Conservation (phyloP, 371 early-diverging fungal species). For the Sporodiniella umbellata region DNA sequence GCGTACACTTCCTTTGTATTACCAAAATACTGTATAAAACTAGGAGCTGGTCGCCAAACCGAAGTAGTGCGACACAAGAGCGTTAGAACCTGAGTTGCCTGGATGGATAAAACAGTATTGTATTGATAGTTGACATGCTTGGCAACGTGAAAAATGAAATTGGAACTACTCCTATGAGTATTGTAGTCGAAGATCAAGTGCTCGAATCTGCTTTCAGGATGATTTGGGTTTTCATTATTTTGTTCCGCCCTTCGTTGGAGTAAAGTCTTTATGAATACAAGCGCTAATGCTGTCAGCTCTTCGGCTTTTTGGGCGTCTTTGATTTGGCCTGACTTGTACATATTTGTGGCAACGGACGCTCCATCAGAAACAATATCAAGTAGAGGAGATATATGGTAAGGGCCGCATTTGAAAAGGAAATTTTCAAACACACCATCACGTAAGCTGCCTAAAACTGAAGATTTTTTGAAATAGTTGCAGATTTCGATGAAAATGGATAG, state of each 20-base stretch:
- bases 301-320: slow-evolving; percentile 36
- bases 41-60: slow-evolving; percentile 33
- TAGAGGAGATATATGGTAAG: slow-evolving; percentile 35
- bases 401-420: slow-evolving; percentile 37
- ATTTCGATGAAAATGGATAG: slow-evolving; percentile 35
- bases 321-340: slow-evolving; percentile 20
- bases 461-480: slow-evolving; percentile 21
- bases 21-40: slow-evolving; percentile 41
- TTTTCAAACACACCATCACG: slow-evolving; percentile 30
- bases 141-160: slow-evolving; percentile 36
- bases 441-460: slow-evolving; percentile 13
- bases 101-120: slow-evolving; percentile 23
- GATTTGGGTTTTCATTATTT: slow-evolving; percentile 6
- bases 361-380: slow-evolving; percentile 34
- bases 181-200: slow-evolving; percentile 18
- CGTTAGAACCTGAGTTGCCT: slow-evolving; percentile 34
- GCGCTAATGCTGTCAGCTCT: slow-evolving; percentile 30
- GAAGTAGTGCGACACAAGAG: slow-evolving; percentile 29
- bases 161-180: slow-evolving; percentile 17
- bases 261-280: slow-evolving; percentile 31
- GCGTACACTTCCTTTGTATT: slow-evolving; percentile 35
- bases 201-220: slow-evolving; percentile 13
- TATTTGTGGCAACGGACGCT: slow-evolving; percentile 25
- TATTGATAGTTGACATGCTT: slow-evolving; percentile 33
- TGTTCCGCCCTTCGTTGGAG: slow-evolving; percentile 29